phyloP scores from a whole-genome alignment of 2,329 filamentous ascomycete genomes.

The Aspergillus sp. region DNA sequence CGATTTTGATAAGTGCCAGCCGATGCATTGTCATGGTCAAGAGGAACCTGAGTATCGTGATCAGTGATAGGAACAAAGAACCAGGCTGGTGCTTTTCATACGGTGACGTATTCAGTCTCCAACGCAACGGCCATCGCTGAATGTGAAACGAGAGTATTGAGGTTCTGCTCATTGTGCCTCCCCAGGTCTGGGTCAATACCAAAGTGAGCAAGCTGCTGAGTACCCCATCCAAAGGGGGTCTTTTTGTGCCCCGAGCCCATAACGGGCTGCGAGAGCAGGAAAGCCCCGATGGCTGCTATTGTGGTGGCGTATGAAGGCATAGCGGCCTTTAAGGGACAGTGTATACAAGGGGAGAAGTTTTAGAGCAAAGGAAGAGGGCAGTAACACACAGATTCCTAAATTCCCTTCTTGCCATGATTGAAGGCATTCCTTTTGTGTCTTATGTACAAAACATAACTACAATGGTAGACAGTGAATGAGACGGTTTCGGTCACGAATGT shows the following conservation, averaged over 20 bases:
- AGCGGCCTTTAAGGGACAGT: not conserved
- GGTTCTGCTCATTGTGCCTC: not conserved
- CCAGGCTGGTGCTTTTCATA: not conserved
- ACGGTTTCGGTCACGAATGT: slow-evolving; percentile 8
- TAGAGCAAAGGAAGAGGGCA: not conserved
- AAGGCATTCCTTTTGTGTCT: not conserved
- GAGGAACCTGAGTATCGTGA: slow-evolving; percentile 28
- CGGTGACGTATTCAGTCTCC: not conserved
- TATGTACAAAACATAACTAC: not conserved
- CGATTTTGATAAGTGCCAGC: slow-evolving; percentile 57
- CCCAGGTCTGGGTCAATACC: not conserved
- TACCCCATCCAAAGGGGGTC: not conserved
- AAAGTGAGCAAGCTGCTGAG: not conserved
- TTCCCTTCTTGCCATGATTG: not conserved
- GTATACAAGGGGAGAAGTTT: not conserved
- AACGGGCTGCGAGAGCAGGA: not conserved
- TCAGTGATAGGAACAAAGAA: not conserved
- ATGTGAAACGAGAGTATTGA: not conserved
- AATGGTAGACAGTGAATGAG: not conserved
- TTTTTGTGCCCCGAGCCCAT: not conserved
- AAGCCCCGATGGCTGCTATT: not conserved
- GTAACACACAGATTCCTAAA: not conserved
- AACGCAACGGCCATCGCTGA: not conserved
- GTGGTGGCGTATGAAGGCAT: not conserved
- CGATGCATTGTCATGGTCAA: slow-evolving; percentile 34